A percentile compares a stretch with the other conserved stretches of the same genome.
These are phyloP conservation scores for Pezicula radicicola DNA, from an alignment of 2,329 filamentous ascomycete species.

Conservation along the genomic window DNA sequence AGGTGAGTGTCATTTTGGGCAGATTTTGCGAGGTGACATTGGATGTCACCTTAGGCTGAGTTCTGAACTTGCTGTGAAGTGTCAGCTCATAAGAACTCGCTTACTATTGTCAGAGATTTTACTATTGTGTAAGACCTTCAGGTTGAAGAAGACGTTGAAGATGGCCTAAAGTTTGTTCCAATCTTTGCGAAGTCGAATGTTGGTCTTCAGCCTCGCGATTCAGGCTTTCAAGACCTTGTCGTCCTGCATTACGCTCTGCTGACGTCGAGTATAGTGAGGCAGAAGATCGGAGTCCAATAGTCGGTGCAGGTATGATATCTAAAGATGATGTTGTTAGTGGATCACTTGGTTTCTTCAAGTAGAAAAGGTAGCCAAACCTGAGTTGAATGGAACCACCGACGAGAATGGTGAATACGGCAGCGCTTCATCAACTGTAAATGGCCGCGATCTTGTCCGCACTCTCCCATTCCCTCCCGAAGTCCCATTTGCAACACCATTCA, in stretches of 20 bases:
- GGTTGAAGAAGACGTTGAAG: conserved; percentile 71
- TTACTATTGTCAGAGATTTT: conserved; percentile 1
- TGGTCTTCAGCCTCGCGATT: conserved; percentile 65
- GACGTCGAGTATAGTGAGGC: conserved; percentile 47
- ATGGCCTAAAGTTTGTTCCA: conserved; percentile 71
- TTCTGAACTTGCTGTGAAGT: conserved; percentile 53
- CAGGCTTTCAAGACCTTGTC: conserved; percentile 59
- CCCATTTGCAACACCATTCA: conserved; percentile 16
- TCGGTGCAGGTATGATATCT: conserved; percentile 67
- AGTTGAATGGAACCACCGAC: conserved; percentile 74
- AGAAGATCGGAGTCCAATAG: conserved; percentile 50
- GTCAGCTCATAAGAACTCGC: conserved; percentile 23
- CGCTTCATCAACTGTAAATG: conserved; percentile 69
- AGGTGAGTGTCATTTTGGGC: conserved; percentile 21
- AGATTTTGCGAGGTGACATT: conserved; percentile 4
- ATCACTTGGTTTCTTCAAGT: conserved; percentile 1
- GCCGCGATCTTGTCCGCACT: conserved; percentile 25
- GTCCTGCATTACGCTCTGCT: conserved; percentile 50
- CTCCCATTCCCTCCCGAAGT: conserved; percentile 8
- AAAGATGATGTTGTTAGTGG: conserved; percentile 14
- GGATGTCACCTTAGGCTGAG: conserved; percentile 32
- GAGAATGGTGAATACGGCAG: conserved; percentile 81
- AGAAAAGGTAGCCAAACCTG: conserved; percentile 49
- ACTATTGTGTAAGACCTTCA: conserved; percentile 63
- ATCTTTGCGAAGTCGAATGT: conserved; percentile 56